Evolutionary conservation across 139 green algal genomes (phyloP), one percentile per base, ranked within the genome.

Genomic region (Chlamydomonas eustigma): DNA sequence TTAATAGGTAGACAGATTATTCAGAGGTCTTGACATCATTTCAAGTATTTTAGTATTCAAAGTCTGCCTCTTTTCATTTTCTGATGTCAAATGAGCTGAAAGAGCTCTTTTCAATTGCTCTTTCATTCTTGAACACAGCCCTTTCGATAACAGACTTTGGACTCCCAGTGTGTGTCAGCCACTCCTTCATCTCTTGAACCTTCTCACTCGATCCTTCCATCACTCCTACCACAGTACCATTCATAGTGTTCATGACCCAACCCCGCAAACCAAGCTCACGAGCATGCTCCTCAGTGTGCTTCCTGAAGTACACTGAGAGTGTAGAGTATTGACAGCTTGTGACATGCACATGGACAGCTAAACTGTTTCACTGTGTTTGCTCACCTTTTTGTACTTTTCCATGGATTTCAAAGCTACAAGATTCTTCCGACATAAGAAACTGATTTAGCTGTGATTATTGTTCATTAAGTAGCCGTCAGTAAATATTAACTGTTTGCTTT

Each of bases 271-370:
- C 82, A 22, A 88, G 71, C 6, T 30, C n/a, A 3, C 64, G 3
- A 1, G 83, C 83, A 37, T 89, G 64, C 4, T 80, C 44, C 3
- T 44, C 25, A 2, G 83, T 87, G 36, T 83, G 63, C 67, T 89
- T 89, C 2, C 83, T 51, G 34, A 88, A 88, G 33, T 80, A 87
- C 12, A 88, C 81, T 0, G 52, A 25, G 52, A 58, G n/a, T n/a
- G n/a, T n/a, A 58, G 44, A 58, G 44, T 12, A 58, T 58, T 58
- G 44, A 58, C 12, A 58, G 12, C 12, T 58, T 18, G 12, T 28
- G 44, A 58, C 44, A 58, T 58, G 18, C 12, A 28, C 44, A 58
- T 12, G 18, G 44, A 58, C 44, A 18, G 12, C 44, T 18, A 58
- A 18, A 58, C 44, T 28, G 12, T 28, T 12, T 58, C 44, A 58